Conservation (phyloP, 441 rosid species). For the Kokia cookei region DNA sequence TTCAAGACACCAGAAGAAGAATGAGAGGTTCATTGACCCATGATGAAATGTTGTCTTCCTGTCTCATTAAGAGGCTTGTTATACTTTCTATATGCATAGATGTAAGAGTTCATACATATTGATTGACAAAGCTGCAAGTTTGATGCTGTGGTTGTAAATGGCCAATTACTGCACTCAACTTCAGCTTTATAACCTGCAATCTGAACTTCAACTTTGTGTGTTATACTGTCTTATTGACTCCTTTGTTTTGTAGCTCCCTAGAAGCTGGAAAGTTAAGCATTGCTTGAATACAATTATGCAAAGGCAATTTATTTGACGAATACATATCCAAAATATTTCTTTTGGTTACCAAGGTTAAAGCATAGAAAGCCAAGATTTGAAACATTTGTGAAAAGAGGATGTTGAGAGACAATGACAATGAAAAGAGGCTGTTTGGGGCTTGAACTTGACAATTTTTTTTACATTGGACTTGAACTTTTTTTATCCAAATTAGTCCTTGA, state of each 20-base stretch:
- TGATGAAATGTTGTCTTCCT: neutral
- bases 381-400: neutral
- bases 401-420: neutral
- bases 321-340: neutral
- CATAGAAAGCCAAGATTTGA: neutral
- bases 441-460: no score
- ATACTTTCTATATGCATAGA: neutral
- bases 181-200: neutral
- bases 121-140: neutral
- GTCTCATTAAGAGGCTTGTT: neutral
- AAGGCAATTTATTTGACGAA: neutral
- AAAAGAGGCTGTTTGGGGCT: neutral
- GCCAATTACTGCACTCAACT: neutral
- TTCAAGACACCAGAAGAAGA: slow-evolving; percentile 51
- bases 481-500: no score
- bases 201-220: neutral
- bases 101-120: neutral
- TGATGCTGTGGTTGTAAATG: neutral
- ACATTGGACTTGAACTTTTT: no score
- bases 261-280: neutral
- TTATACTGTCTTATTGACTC: neutral
- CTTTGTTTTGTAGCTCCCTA: neutral
- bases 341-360: neutral
- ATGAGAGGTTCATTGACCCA: slow-evolving; percentile 16
- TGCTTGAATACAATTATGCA: neutral